Conservation (phyloP, 176 grass and related monocot genomes). For the Miscanthus lutarioriparius region DNA sequence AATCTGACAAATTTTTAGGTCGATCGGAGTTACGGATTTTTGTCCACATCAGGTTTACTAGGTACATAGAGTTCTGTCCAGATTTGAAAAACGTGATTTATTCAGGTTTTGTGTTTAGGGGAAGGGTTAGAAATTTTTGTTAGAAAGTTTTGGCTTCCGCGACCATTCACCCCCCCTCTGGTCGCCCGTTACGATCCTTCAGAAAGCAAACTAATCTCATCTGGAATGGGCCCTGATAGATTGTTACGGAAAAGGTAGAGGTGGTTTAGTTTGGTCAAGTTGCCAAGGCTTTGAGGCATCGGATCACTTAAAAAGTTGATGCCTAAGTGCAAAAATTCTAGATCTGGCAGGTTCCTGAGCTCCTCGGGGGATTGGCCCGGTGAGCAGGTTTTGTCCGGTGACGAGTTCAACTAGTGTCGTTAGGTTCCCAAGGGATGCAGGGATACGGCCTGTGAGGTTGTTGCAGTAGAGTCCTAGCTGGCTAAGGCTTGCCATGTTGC, state of each 20-base stretch:
- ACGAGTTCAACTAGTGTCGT: background rate
- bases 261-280: background rate
- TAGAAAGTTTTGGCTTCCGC: too few relatives aligned
- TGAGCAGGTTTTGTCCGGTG: background rate
- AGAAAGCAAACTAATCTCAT: background rate
- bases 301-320: background rate
- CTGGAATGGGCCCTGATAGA: background rate
- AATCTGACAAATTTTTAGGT: too few relatives aligned
- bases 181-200: too few relatives aligned
- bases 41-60: too few relatives aligned
- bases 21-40: too few relatives aligned
- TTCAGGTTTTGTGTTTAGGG: too few relatives aligned
- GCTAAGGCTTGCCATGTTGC: background rate
- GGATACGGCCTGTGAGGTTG: background rate
- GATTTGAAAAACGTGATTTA: too few relatives aligned
- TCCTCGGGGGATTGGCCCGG: background rate
- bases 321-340: fast-evolving
- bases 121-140: too few relatives aligned
- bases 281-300: background rate
- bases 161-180: too few relatives aligned
- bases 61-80: too few relatives aligned
- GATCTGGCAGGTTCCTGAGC: background rate
- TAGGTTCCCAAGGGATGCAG: conserved; percentile 5
- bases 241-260: background rate
- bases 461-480: fast-evolving